Conservation (phyloP, 129 eudicot genomes). For the Kitagawia praeruptora region DNA sequence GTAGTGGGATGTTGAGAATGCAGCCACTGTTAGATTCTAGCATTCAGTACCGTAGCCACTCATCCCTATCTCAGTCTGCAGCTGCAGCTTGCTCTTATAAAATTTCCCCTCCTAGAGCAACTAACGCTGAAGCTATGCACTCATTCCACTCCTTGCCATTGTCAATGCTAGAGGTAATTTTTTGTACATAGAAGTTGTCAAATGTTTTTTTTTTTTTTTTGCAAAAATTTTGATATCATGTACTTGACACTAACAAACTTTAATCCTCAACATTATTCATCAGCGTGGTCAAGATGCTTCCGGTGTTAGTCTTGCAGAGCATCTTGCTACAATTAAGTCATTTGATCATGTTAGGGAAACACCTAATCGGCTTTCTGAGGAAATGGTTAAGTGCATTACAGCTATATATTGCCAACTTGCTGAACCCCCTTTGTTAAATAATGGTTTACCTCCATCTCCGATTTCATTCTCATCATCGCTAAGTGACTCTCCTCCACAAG, state of each 20-base stretch:
- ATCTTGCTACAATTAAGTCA: constrained; percentile 30
- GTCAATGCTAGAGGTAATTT: constrained; percentile 66
- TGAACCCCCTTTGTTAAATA: constrained; percentile 50
- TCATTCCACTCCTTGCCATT: constrained; percentile 75
- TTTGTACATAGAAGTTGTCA: not conserved
- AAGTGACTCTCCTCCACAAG: constrained; percentile 37
- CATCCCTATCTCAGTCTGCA: constrained; percentile 62
- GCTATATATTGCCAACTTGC: constrained; percentile 60
- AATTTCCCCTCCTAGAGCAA: constrained; percentile 42
- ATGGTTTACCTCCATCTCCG: constrained; percentile 42
- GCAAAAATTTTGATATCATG: not conserved
- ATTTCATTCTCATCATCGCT: constrained; percentile 47
- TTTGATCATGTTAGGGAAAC: constrained; percentile 29
- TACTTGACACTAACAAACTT: constrained; percentile 1
- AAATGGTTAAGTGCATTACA: constrained; percentile 69
- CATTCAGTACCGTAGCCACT: constrained; percentile 54
- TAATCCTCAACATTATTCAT: not conserved
- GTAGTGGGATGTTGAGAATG: constrained; percentile 26
- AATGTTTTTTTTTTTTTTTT: not conserved
- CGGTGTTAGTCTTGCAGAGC: constrained; percentile 44
- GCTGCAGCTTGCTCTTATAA: constrained; percentile 30
- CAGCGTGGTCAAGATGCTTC: constrained; percentile 41
- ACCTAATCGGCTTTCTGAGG: constrained; percentile 74
- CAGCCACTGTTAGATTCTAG: constrained; percentile 36
- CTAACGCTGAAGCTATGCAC: constrained; percentile 41